Conservation (phyloP, 768 basidiomycete genomes). For the Macrolepiota albuminosa region DNA sequence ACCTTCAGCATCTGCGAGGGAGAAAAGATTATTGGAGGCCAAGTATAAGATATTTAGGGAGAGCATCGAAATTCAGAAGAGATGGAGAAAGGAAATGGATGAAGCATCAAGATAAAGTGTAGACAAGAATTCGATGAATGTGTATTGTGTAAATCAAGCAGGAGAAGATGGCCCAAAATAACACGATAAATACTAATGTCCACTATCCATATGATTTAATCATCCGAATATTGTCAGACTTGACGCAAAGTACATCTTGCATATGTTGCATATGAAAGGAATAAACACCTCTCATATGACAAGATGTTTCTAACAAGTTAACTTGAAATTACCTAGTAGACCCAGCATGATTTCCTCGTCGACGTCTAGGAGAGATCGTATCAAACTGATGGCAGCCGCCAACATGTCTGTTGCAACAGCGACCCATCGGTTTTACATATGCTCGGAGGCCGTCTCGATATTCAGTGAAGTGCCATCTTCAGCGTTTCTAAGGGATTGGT, state of each 20-base stretch:
- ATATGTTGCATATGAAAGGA: not conserved
- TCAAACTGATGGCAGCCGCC: not conserved
- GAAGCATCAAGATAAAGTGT: conserved; percentile 31
- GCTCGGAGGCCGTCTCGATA: conserved; percentile 10
- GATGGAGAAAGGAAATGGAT: conserved; percentile 81
- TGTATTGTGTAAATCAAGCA: not conserved
- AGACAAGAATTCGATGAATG: not conserved
- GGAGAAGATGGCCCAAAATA: not conserved
- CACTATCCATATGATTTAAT: not conserved
- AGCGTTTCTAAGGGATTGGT: conserved; percentile 29
- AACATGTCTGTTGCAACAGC: not conserved
- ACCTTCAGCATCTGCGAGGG: conserved; percentile 56
- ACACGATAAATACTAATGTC: not conserved
- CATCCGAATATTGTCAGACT: not conserved
- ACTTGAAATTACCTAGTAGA: not conserved
- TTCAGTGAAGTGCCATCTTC: conserved; percentile 15
- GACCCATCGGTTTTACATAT: conserved; percentile 1
- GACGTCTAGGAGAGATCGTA: not conserved
- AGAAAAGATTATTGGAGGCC: conserved; percentile 74
- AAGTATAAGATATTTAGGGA: conserved; percentile 95
- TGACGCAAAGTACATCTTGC: not conserved
- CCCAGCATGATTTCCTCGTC: not conserved
- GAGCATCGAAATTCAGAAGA: conserved; percentile 80
- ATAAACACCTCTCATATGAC: not conserved
- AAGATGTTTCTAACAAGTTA: not conserved